Conservation (phyloP, 441 rosid species). For the Jatropha podagrica region DNA sequence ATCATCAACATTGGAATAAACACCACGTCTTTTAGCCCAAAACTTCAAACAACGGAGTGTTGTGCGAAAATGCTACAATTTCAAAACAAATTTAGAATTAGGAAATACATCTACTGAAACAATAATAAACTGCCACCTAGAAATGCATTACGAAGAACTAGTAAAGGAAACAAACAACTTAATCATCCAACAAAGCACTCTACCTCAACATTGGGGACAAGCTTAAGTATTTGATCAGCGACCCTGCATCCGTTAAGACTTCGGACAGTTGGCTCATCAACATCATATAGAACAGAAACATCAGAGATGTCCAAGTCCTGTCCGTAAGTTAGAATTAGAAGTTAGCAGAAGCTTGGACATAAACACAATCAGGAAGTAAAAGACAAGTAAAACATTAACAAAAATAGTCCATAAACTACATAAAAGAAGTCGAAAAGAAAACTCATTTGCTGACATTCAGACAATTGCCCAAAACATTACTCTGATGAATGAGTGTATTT, state of each 20-base stretch:
- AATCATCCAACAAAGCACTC: constrained; percentile 14
- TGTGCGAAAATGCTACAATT: constrained; percentile 54
- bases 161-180: background rate
- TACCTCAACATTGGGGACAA: constrained; percentile 69
- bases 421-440: background rate
- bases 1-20: constrained; percentile 62
- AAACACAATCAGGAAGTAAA: background rate
- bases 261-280: constrained; percentile 62
- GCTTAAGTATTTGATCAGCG: constrained; percentile 68
- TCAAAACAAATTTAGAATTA: background rate
- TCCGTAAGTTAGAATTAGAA: constrained; percentile 5
- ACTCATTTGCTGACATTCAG: background rate
- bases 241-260: constrained; percentile 83
- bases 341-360: background rate
- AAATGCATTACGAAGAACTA: background rate
- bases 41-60: constrained; percentile 60
- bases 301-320: constrained; percentile 69
- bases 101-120: constrained; percentile 6
- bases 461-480: background rate
- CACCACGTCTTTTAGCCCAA: constrained; percentile 75
- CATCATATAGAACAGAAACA: constrained; percentile 45
- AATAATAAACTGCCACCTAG: constrained; percentile 5
- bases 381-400: background rate
- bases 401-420: background rate
- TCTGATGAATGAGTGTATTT: background rate